A percentile compares a stretch with the other conserved stretches of the same genome.
Conservation (phyloP, 148 eudicot species). For the Bassia scoparia region DNA sequence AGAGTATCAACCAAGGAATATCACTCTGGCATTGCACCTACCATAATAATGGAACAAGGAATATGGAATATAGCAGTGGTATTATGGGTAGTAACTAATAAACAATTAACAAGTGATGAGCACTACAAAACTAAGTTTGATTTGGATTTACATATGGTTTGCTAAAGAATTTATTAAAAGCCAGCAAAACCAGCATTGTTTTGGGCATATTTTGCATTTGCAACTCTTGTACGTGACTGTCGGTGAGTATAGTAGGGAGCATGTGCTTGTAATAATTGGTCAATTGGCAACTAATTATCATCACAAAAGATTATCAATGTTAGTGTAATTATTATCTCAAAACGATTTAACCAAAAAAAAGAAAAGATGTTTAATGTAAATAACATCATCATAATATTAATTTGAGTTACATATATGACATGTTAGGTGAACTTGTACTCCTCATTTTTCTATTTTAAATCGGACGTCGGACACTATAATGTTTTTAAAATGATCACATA, state of each 20-base stretch:
- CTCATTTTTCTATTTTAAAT: too few species aligned
- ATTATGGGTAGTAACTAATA: neutral
- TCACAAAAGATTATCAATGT: neutral
- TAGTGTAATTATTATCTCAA: neutral
- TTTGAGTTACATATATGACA: too few species aligned
- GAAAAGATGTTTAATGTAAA: too few species aligned
- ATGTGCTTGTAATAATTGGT: slow-evolving; percentile 18
- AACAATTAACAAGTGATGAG: too few species aligned
- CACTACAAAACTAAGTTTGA: neutral
- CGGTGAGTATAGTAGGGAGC: slow-evolving; percentile 15
- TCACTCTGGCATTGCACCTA: too few species aligned
- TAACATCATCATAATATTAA: too few species aligned
- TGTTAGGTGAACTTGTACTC: too few species aligned
- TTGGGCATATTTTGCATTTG: slow-evolving; percentile 7
- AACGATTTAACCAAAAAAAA: neutral
- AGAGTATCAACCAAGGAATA: too few species aligned
- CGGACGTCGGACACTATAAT: too few species aligned
- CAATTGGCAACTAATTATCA: neutral
- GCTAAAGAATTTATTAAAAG: neutral
- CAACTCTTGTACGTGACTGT: neutral
- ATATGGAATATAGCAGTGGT: neutral
- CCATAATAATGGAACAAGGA: too few species aligned
- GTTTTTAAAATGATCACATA: too few species aligned
- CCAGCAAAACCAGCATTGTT: neutral
- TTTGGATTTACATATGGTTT: neutral